Base-by-base conservation (phyloP, 2,329 filamentous ascomycete species). In the Xylogone sp. region DNA sequence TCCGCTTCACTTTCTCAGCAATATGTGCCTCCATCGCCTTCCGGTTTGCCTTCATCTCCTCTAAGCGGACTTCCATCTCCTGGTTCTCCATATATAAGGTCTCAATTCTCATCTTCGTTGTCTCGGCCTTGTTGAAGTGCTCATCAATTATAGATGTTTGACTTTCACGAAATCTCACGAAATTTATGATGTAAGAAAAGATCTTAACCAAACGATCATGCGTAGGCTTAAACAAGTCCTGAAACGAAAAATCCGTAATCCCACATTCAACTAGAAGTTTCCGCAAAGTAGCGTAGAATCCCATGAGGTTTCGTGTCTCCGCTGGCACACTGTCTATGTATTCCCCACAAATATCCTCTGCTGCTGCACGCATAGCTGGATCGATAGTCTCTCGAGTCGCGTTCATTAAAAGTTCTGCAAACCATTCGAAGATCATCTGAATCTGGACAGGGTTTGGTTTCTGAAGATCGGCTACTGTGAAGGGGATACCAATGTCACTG, bases 121-220 rank as follows among this genome's bases (percentile, higher is more conserved):
- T 83, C 70, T 97, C 90, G 12, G 88, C 83, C 63, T 90, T 92
- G 75, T 96, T 94, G 74, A 94, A 94, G 71, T 97, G 88, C 68
- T 95, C 84, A 67, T 97, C 92, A 57, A 97, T 96, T 24, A 94
- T 84, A 39, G 77, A 76, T 1, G 91, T 95, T 70, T 97, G 93
- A 56, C 87, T 91, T 73, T 97, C 92, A 62, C 94, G 88, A 73
- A 97, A 99, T 49, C 94, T 86, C 60, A 97, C 92, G 71, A 99
- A 99, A 72, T 99, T 99, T 76, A 99, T 99, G 57, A 97, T 82
- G 71, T 97, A 97, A 58, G 90, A 96, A 68, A 99, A 94, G 64
- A 97, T 95, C 74, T 94, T 96, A 64, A 93, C 87, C 13, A 97
- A 80, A 43, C 94, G 88, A 52, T 90, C 87, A 66, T 95, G 89